A percentile compares a stretch with the other conserved stretches of the same genome.
These are phyloP conservation scores for Solanum neorickii DNA, from an alignment of 257 asterid genomes.

Conservation along the genomic window DNA sequence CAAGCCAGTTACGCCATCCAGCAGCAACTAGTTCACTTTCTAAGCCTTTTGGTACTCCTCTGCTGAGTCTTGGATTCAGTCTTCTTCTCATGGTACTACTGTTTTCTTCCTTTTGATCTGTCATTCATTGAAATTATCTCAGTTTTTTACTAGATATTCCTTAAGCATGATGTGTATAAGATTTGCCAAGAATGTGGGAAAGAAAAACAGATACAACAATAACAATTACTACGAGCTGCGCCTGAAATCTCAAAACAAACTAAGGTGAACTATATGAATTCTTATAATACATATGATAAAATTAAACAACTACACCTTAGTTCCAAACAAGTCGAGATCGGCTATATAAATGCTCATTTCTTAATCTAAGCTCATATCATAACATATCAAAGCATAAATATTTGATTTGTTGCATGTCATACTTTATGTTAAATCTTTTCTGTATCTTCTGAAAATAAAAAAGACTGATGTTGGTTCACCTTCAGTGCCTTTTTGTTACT, in stretches of 20 bases:
- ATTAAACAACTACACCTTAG: neutral
- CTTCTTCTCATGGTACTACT: neutral
- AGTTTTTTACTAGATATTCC: neutral
- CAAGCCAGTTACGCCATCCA: neutral
- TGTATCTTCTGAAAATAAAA: neutral
- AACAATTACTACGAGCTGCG: neutral
- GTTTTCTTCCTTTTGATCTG: neutral
- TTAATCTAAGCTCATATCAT: neutral
- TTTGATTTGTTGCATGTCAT: neutral
- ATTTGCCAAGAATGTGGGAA: neutral
- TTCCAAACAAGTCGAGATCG: neutral
- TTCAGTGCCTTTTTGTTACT: neutral
- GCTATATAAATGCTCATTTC: neutral
- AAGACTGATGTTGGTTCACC: neutral
- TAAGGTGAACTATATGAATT: neutral
- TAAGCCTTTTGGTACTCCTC: neutral
- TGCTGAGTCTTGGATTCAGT: neutral
- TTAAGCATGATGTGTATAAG: neutral
- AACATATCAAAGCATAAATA: neutral
- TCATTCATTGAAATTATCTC: neutral
- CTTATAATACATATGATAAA: neutral
- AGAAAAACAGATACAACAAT: neutral
- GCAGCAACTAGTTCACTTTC: neutral
- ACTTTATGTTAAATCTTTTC: too few relatives aligned
- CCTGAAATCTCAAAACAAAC: neutral